phyloP scores from a whole-genome alignment of 495 filamentous ascomycete species.

The Glonium stellatum region DNA sequence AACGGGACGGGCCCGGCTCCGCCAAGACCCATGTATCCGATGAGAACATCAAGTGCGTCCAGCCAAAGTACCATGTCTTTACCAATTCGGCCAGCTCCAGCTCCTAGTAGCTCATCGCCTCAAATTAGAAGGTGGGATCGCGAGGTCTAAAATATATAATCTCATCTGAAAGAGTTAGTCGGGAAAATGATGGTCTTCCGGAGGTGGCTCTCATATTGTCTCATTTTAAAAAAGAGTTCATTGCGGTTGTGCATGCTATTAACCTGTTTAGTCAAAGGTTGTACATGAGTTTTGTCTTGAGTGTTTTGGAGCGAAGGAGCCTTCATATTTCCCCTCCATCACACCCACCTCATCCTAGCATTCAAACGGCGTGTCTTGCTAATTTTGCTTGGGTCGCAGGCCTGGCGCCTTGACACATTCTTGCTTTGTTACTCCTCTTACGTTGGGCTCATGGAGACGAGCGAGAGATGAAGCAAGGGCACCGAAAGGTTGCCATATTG shows the following conservation, averaged over 20 bases:
- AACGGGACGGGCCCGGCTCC: conserved; percentile 8
- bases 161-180: not conserved
- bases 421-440: not conserved
- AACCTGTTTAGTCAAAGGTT: not conserved
- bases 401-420: conserved; percentile 3
- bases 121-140: conserved; percentile 21
- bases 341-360: not conserved
- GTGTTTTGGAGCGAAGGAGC: not conserved
- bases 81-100: conserved; percentile 25
- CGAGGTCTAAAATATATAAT: conserved; percentile 9
- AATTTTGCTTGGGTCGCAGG: not conserved
- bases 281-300: not conserved
- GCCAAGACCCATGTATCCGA: conserved; percentile 23
- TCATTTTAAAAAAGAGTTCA: not conserved
- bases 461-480: not conserved
- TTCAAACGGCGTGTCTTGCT: not conserved
- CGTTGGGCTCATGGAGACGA: not conserved
- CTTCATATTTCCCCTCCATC: not conserved
- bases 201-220: not conserved
- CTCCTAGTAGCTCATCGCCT: conserved; percentile 9
- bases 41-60: conserved; percentile 24
- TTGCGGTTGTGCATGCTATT: not conserved
- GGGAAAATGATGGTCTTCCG: not conserved
- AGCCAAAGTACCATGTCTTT: conserved; percentile 28
- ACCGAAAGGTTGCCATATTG: not conserved